Conservation (phyloP, 2,329 filamentous ascomycete species). For the Aspergillus nomiae region DNA sequence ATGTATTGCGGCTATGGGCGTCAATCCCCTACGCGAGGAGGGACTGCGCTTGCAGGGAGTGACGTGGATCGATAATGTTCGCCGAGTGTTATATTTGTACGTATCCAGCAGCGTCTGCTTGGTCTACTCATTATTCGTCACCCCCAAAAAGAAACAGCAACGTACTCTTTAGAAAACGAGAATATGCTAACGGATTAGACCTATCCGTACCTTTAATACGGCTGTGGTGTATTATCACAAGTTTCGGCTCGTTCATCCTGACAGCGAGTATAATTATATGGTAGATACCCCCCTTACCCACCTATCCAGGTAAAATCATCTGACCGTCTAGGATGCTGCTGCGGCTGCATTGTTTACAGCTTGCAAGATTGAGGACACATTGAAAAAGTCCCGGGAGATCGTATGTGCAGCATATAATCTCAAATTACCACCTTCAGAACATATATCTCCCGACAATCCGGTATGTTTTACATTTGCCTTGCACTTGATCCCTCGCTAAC, state of each 20-base stretch:
- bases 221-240: conserved; percentile 93
- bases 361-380: conserved; percentile 96
- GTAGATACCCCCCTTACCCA: conserved; percentile 33
- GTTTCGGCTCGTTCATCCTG: conserved; percentile 83
- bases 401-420: conserved; percentile 87
- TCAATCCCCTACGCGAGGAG: conserved; percentile 78
- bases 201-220: conserved; percentile 87
- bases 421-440: conserved; percentile 67
- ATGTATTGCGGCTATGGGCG: conserved; percentile 68
- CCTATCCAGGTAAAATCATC: not conserved
- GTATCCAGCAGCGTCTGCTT: conserved; percentile 29
- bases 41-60: conserved; percentile 81
- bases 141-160: conserved; percentile 1
- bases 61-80: conserved; percentile 82
- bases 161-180: not conserved
- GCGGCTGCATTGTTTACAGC: conserved; percentile 86
- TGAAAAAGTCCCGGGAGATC: conserved; percentile 95
- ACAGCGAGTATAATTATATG: conserved; percentile 77
- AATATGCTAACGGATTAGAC: conserved; percentile 52
- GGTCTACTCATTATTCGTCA: not conserved
- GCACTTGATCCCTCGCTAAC: not conserved
- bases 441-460: conserved; percentile 78
- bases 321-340: conserved; percentile 68
- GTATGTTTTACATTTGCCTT: conserved; percentile 48
- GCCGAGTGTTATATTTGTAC: conserved; percentile 76